Percentiles rank a stretch among this genome's conserved stretches.
Conservation (phyloP, 2,329 filamentous ascomycete genomes). For the Microdochium trichocladiopsis region DNA sequence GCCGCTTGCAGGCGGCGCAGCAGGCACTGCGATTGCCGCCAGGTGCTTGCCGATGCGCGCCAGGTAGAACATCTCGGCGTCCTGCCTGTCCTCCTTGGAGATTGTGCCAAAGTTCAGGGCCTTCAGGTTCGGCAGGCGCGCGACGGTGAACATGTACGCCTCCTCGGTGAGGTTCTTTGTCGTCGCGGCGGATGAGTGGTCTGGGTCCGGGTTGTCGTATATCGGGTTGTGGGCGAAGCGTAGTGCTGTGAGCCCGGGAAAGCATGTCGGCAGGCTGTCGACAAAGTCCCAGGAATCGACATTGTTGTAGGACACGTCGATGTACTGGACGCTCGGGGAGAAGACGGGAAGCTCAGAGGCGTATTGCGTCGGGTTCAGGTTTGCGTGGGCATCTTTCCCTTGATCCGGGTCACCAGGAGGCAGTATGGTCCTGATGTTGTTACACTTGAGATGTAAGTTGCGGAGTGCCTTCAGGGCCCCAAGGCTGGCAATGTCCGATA, state of each 20-base stretch:
- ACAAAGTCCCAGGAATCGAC: constrained; percentile 68
- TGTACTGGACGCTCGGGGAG: constrained; percentile 46
- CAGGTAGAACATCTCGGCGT: constrained; percentile 92
- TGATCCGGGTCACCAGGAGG: not conserved
- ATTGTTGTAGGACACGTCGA: constrained; percentile 69
- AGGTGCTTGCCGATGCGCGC: constrained; percentile 75
- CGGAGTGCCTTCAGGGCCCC: constrained; percentile 42
- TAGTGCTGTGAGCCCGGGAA: constrained; percentile 68
- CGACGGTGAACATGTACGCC: constrained; percentile 82
- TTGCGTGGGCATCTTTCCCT: not conserved
- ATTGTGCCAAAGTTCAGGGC: constrained; percentile 70
- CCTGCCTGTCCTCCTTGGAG: constrained; percentile 65
- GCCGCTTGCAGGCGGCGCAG: not conserved
- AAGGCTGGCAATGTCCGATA: constrained; percentile 52
- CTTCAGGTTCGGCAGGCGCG: constrained; percentile 61
- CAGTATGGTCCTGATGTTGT: constrained; percentile 49
- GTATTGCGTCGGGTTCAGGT: constrained; percentile 5
- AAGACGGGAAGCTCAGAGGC: constrained; percentile 33
- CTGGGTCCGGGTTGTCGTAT: constrained; percentile 48
- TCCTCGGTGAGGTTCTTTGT: constrained; percentile 56
- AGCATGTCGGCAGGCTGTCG: constrained; percentile 56
- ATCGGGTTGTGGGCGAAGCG: constrained; percentile 84
- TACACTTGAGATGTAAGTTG: constrained; percentile 68
- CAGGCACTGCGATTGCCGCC: constrained; percentile 26
- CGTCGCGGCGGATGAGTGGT: constrained; percentile 21